phyloP scores from a whole-genome alignment of 1,284 basidiomycete species.

The Irpex sp. region DNA sequence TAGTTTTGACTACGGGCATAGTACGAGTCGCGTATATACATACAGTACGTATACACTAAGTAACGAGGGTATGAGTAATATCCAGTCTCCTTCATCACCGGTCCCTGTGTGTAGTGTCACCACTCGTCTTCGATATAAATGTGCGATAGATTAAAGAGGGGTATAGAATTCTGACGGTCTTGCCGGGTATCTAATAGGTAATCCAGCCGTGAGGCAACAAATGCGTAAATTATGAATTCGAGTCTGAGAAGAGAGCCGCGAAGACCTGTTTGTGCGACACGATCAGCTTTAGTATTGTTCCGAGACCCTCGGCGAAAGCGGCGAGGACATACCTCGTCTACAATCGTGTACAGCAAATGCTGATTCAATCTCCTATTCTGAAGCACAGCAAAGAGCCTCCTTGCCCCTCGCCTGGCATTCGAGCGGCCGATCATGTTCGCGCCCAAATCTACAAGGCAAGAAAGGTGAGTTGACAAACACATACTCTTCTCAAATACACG shows the following conservation, averaged over 20 bases:
- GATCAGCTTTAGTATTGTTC: not conserved
- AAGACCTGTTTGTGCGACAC: slow-evolving; percentile 18
- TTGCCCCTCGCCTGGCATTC: slow-evolving; percentile 88
- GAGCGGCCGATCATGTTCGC: slow-evolving; percentile 96
- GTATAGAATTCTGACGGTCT: not conserved
- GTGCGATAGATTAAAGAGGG: too few relatives aligned
- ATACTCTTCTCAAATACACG: not conserved
- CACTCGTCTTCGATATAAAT: too few relatives aligned
- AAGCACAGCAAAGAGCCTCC: slow-evolving; percentile 86
- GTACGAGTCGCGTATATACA: not conserved
- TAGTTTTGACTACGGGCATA: not conserved
- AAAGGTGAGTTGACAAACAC: not conserved
- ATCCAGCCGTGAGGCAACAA: not conserved
- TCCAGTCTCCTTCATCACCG: not conserved
- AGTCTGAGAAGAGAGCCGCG: slow-evolving; percentile 22
- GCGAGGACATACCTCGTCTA: slow-evolving; percentile 70
- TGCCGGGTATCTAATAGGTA: not conserved
- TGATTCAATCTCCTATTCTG: slow-evolving; percentile 93
- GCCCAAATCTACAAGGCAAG: slow-evolving; percentile 67
- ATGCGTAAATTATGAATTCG: not conserved
- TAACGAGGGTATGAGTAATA: not conserved
- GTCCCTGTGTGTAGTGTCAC: not conserved
- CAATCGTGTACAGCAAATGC: slow-evolving; percentile 82
- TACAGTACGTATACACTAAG: not conserved
- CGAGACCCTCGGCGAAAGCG: too few relatives aligned